A percentile compares a stretch with the other conserved stretches of the same genome.
These are phyloP conservation scores for Penicillium sp. DNA, from an alignment of 2,329 filamentous ascomycete species.

Conservation along the genomic window DNA sequence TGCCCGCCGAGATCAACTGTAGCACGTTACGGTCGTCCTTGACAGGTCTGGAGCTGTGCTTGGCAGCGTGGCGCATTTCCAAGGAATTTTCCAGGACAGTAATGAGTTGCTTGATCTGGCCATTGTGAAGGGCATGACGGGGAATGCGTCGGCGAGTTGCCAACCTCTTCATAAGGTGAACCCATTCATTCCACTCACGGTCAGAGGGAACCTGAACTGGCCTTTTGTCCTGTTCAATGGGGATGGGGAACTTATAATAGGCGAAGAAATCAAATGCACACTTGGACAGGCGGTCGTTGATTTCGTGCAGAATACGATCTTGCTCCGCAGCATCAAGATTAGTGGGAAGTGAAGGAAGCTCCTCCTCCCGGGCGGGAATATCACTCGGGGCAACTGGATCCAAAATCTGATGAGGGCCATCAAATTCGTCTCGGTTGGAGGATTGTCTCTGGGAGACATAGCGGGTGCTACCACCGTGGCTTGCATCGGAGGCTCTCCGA, in stretches of 20 bases:
- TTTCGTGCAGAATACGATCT: slow-evolving; percentile 69
- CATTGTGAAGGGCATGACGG: slow-evolving; percentile 76
- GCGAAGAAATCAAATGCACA: slow-evolving; percentile 88
- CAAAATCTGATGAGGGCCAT: slow-evolving; percentile 77
- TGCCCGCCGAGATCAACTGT: slow-evolving; percentile 78
- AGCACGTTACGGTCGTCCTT: slow-evolving; percentile 87
- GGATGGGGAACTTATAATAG: slow-evolving; percentile 85
- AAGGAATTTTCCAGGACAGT: slow-evolving; percentile 83
- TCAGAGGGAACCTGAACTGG: slow-evolving; percentile 68
- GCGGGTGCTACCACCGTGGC: slow-evolving; percentile 25
- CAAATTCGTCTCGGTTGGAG: slow-evolving; percentile 82
- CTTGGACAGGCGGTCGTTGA: slow-evolving; percentile 78
- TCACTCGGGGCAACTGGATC: slow-evolving; percentile 65
- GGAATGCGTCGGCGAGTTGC: slow-evolving; percentile 83
- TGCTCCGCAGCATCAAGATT: slow-evolving; percentile 79
- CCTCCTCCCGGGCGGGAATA: slow-evolving; percentile 69
- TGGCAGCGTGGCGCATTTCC: slow-evolving; percentile 79
- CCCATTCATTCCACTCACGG: slow-evolving; percentile 88
- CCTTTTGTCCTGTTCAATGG: slow-evolving; percentile 73
- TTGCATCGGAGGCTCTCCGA: slow-evolving; percentile 28
- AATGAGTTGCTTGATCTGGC: slow-evolving; percentile 86
- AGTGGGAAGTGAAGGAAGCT: slow-evolving; percentile 74
- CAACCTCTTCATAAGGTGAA: slow-evolving; percentile 76
- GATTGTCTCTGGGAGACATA: slow-evolving; percentile 57
- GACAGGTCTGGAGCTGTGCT: slow-evolving; percentile 73